phyloP scores from a whole-genome alignment of 2,329 filamentous ascomycete genomes.

The Eurotiales sp. region DNA sequence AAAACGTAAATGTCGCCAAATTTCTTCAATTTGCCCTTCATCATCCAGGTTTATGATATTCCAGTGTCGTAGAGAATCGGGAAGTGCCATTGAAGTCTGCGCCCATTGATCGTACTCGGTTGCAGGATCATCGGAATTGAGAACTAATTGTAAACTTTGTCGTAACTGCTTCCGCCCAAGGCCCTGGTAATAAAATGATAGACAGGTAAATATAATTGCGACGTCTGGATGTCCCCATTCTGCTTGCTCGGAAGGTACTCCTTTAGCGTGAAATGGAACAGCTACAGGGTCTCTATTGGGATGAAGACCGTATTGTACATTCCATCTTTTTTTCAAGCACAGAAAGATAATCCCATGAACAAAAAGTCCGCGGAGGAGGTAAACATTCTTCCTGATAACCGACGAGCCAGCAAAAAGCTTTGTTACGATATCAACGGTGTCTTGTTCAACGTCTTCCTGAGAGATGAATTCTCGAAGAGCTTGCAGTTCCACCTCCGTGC shows the following conservation, averaged over 20 bases:
- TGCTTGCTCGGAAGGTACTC: constrained; percentile 57
- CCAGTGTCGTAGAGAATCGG: constrained; percentile 49
- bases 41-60: constrained; percentile 60
- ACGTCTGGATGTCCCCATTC: constrained; percentile 69
- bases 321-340: constrained; percentile 61
- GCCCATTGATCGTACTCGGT: constrained; percentile 54
- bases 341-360: constrained; percentile 45
- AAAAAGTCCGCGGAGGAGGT: constrained; percentile 62
- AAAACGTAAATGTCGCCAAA: constrained; percentile 52
- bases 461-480: constrained; percentile 1
- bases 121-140: constrained; percentile 55
- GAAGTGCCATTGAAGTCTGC: constrained; percentile 39
- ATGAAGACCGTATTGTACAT: constrained; percentile 62
- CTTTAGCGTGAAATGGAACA: constrained; percentile 66
- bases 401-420: constrained; percentile 31
- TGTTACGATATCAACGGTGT: not conserved
- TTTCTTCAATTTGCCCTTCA: constrained; percentile 43
- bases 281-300: constrained; percentile 47
- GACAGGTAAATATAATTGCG: constrained; percentile 60
- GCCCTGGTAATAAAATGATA: constrained; percentile 65
- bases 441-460: not conserved
- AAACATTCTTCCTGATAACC: constrained; percentile 34
- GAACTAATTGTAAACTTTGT: constrained; percentile 48
- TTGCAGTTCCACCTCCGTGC: not conserved
- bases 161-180: constrained; percentile 49